Conservation (phyloP, 2,329 filamentous ascomycete genomes). For the Trichoderma sp. region DNA sequence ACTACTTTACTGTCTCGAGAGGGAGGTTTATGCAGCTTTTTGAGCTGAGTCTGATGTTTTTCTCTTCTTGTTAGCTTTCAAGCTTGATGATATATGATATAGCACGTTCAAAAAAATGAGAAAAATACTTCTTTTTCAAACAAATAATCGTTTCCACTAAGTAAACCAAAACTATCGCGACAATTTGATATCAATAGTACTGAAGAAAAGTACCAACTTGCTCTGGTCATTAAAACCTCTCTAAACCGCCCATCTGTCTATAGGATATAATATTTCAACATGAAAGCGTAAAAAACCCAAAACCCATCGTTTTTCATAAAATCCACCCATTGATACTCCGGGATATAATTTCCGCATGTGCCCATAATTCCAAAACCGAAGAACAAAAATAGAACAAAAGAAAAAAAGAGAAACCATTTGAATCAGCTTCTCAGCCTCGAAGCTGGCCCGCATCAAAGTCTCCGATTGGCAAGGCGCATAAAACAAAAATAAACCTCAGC, state of each 20-base stretch:
- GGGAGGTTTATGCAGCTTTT: neutral
- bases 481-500: slow-evolving; percentile 5
- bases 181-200: neutral
- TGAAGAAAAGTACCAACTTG: neutral
- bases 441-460: neutral
- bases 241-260: neutral
- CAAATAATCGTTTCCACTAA: neutral
- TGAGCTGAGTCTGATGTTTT: neutral
- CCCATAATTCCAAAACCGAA: neutral
- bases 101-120: neutral
- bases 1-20: neutral
- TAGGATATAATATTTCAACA: slow-evolving; percentile 14
- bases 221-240: neutral
- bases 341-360: neutral
- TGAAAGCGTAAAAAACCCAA: neutral
- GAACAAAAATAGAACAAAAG: neutral
- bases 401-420: neutral
- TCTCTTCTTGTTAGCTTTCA: neutral
- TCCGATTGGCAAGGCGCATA: neutral
- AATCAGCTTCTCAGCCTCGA: neutral
- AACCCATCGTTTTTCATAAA: neutral
- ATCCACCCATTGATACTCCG: neutral
- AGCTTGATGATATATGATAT: neutral
- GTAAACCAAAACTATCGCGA: neutral
- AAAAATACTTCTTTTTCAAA: neutral